phyloP scores from a whole-genome alignment of 805 yeast genomes.

The Phaffomyces thermotolerans region DNA sequence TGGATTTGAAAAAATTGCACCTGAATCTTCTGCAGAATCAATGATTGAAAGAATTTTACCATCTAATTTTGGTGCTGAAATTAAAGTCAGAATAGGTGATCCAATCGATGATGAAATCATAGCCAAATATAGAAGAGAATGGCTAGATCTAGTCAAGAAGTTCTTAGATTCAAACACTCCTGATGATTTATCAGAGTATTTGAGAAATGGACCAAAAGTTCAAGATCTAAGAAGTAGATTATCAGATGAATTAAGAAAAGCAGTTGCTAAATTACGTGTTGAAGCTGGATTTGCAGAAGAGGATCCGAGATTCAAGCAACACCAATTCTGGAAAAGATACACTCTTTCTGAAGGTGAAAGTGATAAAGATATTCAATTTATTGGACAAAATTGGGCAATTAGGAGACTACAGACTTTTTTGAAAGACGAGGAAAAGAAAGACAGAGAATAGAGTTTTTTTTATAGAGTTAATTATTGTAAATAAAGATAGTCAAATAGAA shows the following conservation, averaged over 20 bases:
- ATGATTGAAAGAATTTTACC: constrained; percentile 56
- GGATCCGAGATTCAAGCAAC: constrained; percentile 60
- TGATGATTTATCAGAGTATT: constrained; percentile 50
- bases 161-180: constrained; percentile 45
- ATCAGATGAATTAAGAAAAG: constrained; percentile 59
- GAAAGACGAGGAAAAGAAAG: constrained; percentile 18
- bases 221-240: constrained; percentile 58
- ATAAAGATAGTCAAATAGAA: not conserved
- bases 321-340: constrained; percentile 67
- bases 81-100: constrained; percentile 66
- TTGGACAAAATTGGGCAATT: constrained; percentile 82
- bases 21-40: constrained; percentile 52
- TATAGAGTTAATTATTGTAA: not conserved
- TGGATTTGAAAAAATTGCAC: constrained; percentile 83
- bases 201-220: constrained; percentile 60
- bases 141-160: constrained; percentile 57
- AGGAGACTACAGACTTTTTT: constrained; percentile 51
- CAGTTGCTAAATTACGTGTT: constrained; percentile 44
- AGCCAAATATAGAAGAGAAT: constrained; percentile 53
- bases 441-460: not conserved
- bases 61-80: constrained; percentile 55
- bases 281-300: constrained; percentile 45
- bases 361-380: constrained; percentile 61
- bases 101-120: constrained; percentile 57
- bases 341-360: constrained; percentile 58